Base-by-base conservation (phyloP, 441 rosid species). In the Aleurites moluccanus region DNA sequence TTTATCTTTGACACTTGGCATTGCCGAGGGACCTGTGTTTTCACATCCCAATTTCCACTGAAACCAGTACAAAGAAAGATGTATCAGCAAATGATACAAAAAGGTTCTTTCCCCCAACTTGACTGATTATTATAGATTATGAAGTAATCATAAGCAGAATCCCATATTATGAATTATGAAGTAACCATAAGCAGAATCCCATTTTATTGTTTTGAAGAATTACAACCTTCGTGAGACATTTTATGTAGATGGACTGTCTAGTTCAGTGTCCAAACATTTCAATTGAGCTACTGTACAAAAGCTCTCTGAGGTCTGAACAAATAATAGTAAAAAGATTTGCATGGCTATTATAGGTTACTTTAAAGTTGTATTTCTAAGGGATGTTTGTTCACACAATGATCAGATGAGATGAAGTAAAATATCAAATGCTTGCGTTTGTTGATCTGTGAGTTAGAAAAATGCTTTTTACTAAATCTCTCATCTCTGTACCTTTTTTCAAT, bases 31-130 rank as follows among this genome's bases (percentile, higher is more conserved):
- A 95, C 77, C 83, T 90, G 86, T 60, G 99, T 90, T 84, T 95
- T 95, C 88, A 95, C 78, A 85, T 95, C 99, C 99, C 98, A 95
- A 67, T 95, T 91, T 70, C 99, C 98, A 82, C 99, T 95, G 77
- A 62, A 49, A 81, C 14, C 75, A 78, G 64, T 30, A 69, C 40
- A 75, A 38, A 68, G 1, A 49, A 80, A 49, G 60, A 73, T 15
- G 53, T 30, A 69, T 84, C 75, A 82, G 82, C 30, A 14, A 64
- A 16, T 74, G n/a, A 20, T 3, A 13, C 21, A 68, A 0, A 0
- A 38, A 47, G 27, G 44, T 59, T 33, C 30, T 21, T 55, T 21
- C 13, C 3, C 64, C 20, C 30, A 30, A 62, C 60, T 50, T 44
- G 53, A 40, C 42, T 45, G 42, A 35, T n/a, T 11, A 23, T 3